A percentile compares a stretch with the other conserved stretches of the same genome.
Conservation (phyloP, 2,329 filamentous ascomycete genomes). For the Penicillium sp. region DNA sequence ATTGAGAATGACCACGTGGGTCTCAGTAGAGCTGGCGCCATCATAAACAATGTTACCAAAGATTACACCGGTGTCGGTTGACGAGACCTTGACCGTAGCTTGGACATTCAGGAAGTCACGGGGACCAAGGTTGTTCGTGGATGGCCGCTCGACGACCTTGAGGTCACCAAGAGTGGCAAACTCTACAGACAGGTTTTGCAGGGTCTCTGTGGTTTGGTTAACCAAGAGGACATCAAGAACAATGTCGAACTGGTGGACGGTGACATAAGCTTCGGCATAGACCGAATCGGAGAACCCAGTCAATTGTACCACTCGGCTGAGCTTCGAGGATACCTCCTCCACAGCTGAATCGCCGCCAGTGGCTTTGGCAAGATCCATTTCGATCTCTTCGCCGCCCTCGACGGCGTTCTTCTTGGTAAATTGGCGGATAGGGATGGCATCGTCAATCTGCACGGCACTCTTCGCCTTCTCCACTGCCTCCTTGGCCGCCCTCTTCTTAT, state of each 20-base stretch:
- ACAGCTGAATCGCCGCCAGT: conserved; percentile 82
- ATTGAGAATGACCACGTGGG: conserved; percentile 95
- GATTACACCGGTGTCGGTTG: conserved; percentile 96
- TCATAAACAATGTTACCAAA: conserved; percentile 99
- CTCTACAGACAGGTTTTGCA: conserved; percentile 95
- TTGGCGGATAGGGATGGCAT: conserved; percentile 89
- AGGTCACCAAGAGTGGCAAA: conserved; percentile 97
- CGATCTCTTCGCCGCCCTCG: conserved; percentile 81
- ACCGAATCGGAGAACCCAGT: conserved; percentile 98
- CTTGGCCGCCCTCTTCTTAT: conserved; percentile 96
- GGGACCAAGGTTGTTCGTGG: conserved; percentile 90
- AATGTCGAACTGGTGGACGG: conserved; percentile 98
- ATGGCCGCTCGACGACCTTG: conserved; percentile 95
- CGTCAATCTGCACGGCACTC: conserved; percentile 90
- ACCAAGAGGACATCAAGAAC: conserved; percentile 93
- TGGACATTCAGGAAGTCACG: conserved; percentile 99
- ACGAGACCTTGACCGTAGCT: conserved; percentile 97
- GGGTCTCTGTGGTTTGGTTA: conserved; percentile 93
- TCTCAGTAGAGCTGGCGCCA: conserved; percentile 85
- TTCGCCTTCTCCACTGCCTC: conserved; percentile 91
- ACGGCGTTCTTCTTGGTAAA: conserved; percentile 84
- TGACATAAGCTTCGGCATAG: conserved; percentile 98
- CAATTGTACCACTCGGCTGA: conserved; percentile 92
- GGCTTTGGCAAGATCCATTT: conserved; percentile 86
- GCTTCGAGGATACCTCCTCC: conserved; percentile 88